Percentiles rank a stretch among this genome's conserved stretches.
phyloP scores from a whole-genome alignment of 345 rosid genomes.

The Eucalyptus sp. region DNA sequence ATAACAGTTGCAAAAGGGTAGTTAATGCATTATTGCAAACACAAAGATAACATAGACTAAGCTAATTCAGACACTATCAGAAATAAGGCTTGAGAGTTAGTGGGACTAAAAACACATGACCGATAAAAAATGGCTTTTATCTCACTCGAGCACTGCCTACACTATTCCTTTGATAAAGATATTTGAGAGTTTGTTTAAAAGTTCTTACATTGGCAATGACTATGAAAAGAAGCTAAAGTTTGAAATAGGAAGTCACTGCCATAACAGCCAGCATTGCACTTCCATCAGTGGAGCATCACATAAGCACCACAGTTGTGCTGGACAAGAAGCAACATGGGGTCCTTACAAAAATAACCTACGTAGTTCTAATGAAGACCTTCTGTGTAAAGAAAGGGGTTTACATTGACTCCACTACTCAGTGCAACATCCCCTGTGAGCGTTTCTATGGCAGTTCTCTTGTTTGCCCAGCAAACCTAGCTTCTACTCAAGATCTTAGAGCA shows the following conservation, averaged over 20 bases:
- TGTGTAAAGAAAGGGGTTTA: background rate
- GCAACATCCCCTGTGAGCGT: conserved; percentile 2
- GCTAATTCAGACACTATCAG: background rate
- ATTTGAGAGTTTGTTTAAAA: background rate
- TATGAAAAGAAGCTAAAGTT: background rate
- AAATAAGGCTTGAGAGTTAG: background rate
- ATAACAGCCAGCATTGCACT: background rate
- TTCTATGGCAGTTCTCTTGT: conserved; percentile 24
- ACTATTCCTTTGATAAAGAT: background rate
- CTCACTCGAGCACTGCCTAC: background rate
- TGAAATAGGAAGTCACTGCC: background rate
- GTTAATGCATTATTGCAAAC: background rate
- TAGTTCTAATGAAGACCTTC: background rate
- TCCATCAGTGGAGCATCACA: background rate
- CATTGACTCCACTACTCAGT: too few relatives aligned
- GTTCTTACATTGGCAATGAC: background rate
- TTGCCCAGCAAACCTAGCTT: background rate
- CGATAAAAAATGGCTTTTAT: background rate
- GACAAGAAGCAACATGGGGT: background rate
- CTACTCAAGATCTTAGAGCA: background rate
- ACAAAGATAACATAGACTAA: background rate
- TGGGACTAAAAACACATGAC: background rate
- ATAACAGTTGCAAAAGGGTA: background rate
- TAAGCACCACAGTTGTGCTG: background rate
- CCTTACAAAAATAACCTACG: background rate